These are phyloP conservation scores for Monosporascus sp. DNA, from an alignment of 2,329 filamentous ascomycete species.

Conservation along the genomic window DNA sequence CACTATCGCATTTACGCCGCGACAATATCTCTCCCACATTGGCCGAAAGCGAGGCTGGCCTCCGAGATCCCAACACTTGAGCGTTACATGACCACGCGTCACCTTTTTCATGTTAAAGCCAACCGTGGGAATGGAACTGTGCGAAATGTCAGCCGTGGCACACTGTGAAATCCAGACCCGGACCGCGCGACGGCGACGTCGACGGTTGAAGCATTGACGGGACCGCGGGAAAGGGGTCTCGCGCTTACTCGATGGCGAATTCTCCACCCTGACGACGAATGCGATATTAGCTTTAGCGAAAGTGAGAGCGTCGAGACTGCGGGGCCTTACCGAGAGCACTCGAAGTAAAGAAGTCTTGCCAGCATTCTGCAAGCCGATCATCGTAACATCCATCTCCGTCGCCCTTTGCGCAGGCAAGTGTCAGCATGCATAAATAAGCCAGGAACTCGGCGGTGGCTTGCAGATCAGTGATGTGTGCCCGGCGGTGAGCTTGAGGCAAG, in stretches of 20 bases:
- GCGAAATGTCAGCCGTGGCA: slow-evolving; percentile 31
- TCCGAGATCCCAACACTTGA: slow-evolving; percentile 98
- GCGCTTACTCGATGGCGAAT: slow-evolving; percentile 94
- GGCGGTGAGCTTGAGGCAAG: slow-evolving; percentile 15
- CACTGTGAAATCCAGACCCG: slow-evolving; percentile 9
- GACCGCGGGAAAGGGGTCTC: slow-evolving; percentile 7
- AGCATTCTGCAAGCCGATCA: slow-evolving; percentile 97
- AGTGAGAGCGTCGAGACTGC: slow-evolving; percentile 7
- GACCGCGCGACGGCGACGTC: slow-evolving; percentile 14
- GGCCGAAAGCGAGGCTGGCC: slow-evolving; percentile 94
- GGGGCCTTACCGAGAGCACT: slow-evolving; percentile 78
- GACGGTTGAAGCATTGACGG: slow-evolving; percentile 2
- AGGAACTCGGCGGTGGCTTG: slow-evolving; percentile 7
- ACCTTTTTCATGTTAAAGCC: slow-evolving; percentile 99
- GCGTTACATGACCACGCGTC: slow-evolving; percentile 93
- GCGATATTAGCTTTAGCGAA: slow-evolving; percentile 10
- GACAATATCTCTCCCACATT: slow-evolving; percentile 99
- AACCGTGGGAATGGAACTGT: slow-evolving; percentile 93
- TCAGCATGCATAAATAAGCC: slow-evolving; percentile 10
- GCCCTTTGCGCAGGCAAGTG: slow-evolving; percentile 56
- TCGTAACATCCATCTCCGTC: slow-evolving; percentile 99
- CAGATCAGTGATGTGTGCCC: slow-evolving; percentile 16
- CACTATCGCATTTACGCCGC: slow-evolving; percentile 93
- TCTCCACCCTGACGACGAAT: slow-evolving; percentile 71
- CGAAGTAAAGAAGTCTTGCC: slow-evolving; percentile 94